Evolutionary conservation across 2,329 filamentous ascomycete species (phyloP), one percentile per base, ranked within the genome.

Genomic region (Trichoderma gracile): DNA sequence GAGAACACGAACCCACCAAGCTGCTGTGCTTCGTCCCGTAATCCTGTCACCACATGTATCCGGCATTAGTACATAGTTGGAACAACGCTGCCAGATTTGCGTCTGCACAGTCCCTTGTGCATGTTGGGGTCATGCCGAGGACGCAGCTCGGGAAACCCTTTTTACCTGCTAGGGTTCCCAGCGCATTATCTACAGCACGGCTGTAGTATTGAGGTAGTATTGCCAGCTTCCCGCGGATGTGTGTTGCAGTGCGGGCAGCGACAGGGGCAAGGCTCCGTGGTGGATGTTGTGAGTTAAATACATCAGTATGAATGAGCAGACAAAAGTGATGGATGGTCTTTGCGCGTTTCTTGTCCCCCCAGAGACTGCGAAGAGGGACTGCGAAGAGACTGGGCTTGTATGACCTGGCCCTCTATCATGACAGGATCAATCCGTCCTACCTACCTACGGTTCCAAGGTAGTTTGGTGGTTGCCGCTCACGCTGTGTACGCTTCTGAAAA

Each of bases 201-300:
- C 25, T 25, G 5, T 25, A 25, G 3, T 25, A 25, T 3, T 25
- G n/a, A n/a, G n/a, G n/a, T 25, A 45, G 23, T 25, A 40, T 40
- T 23, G 43, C 38, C 46, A 33, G n/a, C 30, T 50, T 54, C 25
- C 58, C 38, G 49, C 8, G 23, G 47, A 25, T 25, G 58, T 62
- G 58, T 53, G 58, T 62, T 62, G 43, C 58, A 62, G 40, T 62
- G 58, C 58, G 54, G 49, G 58, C 49, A 25, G 38, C 12, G 49
- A 46, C 58, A 33, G 38, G 46, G 58, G 47, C 58, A 61, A 40
- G 12, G 42, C 46, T 14, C 40, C 40, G 40, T 42, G 57, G 30
- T 42, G 33, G 46, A 38, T 60, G 21, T 19, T 50, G 33, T 30
- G 42, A 21, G 33, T n/a, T 14, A 10, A 40, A 15, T 3, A n/a